phyloP scores from a whole-genome alignment of 306 rosid species.

The Trifolium subterraneum region DNA sequence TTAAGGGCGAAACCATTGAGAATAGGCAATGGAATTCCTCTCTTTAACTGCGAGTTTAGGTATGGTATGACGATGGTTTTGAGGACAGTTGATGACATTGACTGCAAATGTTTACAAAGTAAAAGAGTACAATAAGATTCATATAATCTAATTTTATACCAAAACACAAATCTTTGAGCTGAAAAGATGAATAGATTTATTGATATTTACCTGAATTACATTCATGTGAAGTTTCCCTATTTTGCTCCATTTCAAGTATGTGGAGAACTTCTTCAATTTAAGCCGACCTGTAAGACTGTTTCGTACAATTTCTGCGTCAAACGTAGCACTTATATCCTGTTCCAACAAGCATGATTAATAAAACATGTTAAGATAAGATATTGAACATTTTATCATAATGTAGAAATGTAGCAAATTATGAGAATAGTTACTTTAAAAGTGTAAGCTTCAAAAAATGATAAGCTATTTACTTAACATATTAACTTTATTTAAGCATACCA shows the following conservation, averaged over 20 bases:
- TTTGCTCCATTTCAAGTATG: slow-evolving; percentile 81
- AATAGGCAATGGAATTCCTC: slow-evolving; percentile 73
- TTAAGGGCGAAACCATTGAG: slow-evolving; percentile 61
- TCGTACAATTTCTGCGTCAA: slow-evolving; percentile 51
- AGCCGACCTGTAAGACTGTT: slow-evolving; percentile 64
- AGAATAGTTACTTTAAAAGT: slow-evolving; percentile 6
- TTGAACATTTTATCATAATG: slow-evolving; percentile 16
- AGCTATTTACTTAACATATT: slow-evolving; percentile 4
- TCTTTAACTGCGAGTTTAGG: slow-evolving; percentile 55
- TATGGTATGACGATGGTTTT: slow-evolving; percentile 61
- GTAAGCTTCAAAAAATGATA: neutral
- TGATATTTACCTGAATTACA: slow-evolving; percentile 66
- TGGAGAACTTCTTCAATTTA: slow-evolving; percentile 55
- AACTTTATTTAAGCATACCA: too few species aligned
- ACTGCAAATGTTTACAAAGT: slow-evolving; percentile 56
- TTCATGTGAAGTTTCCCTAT: slow-evolving; percentile 67
- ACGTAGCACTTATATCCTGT: slow-evolving; percentile 73
- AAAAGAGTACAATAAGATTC: slow-evolving; percentile 26
- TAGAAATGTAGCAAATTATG: neutral
- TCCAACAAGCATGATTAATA: slow-evolving; percentile 39
- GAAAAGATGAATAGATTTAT: slow-evolving; percentile 17
- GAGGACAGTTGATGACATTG: slow-evolving; percentile 52
- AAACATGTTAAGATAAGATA: slow-evolving; percentile 26
- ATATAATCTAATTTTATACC: neutral
- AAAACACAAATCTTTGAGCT: neutral